Evolutionary conservation across 768 basidiomycete genomes (phyloP), one percentile per base, ranked within the genome.

Genomic region (Fomitopsis serialis): DNA sequence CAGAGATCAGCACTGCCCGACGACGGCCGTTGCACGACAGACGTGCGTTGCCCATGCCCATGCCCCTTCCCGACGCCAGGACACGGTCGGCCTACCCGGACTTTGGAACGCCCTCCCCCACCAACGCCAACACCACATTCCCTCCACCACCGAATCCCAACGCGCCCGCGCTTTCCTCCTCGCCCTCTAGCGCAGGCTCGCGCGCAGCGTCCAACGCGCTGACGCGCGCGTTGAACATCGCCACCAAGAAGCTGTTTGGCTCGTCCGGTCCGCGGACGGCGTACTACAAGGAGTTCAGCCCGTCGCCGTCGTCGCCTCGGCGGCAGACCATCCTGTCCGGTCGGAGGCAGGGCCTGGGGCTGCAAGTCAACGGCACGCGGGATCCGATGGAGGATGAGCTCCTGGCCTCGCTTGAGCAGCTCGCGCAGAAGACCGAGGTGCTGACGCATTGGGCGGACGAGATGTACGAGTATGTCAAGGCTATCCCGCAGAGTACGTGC

Each of bases 341-440:
- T 42, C 56, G 61, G 5, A 55, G 54, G 1, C 54, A 37, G 15
- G 60, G 54, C 3, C 58, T 64, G 9, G 65, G 68, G 55, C 50
- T 58, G 46, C 71, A 69, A 5, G 76, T 75, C 15, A 64, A 58
- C 44, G 71, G 64, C 5, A 72, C 75, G 56, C 68, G 78, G 19
- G 86, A 89, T 61, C 86, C 85, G 1, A 72, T 88, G 59, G 93
- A 97, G 60, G 91, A 96, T 55, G 81, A 83, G 55, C 68, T 97
- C n/a, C 71, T 97, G n/a, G 81, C 76, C 2, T 68, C 72, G 19
- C 72, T 98, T 42, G 96, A 98, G 65, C 89, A 95, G 58, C 73
- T 95, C 2, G 96, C 95, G 32, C 92, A 97, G 76, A 99, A 98
- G 78, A 96, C 96, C 32, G 85, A 90, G 55, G 93, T 95, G 49